Evolutionary conservation across 257 asterid species (phyloP).

Genomic region (Solanum commersonii): DNA sequence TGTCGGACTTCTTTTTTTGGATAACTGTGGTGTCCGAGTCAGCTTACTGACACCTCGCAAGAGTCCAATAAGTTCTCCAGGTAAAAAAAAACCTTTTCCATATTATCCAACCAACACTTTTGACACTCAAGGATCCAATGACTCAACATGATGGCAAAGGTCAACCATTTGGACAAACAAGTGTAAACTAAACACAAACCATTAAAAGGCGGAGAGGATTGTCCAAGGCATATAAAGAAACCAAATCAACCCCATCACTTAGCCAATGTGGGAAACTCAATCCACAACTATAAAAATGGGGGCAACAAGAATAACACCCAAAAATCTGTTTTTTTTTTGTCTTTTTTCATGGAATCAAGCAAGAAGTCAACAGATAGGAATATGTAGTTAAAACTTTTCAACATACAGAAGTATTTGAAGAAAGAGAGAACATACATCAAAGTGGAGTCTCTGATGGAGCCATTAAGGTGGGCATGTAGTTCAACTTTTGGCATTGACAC

Average conservation of each 20-base stretch:
- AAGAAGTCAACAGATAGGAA: not conserved
- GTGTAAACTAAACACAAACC: not conserved
- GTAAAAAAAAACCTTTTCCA: not conserved
- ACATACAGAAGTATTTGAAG: not conserved
- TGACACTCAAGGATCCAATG: not conserved
- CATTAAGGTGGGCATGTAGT: constrained; percentile 89
- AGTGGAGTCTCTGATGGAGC: constrained; percentile 84
- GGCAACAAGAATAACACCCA: not conserved
- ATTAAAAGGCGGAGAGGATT: not conserved
- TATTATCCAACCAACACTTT: not conserved
- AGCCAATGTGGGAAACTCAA: not conserved
- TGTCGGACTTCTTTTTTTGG: not conserved
- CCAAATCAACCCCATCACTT: not conserved
- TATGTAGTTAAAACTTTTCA: not conserved
- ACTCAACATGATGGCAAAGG: not conserved
- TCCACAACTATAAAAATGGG: not conserved
- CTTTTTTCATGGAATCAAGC: not conserved
- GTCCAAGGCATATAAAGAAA: not conserved
- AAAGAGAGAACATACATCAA: constrained; percentile 34
- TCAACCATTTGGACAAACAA: not conserved
- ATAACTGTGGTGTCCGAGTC: not conserved
- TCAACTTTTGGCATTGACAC: constrained; percentile 73
- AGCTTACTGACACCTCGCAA: not conserved
- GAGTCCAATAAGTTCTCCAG: not conserved
- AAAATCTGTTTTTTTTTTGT: too few species aligned